These are phyloP conservation scores for Lentinula aciculospora DNA, from an alignment of 768 basidiomycete genomes.

Conservation along the genomic window DNA sequence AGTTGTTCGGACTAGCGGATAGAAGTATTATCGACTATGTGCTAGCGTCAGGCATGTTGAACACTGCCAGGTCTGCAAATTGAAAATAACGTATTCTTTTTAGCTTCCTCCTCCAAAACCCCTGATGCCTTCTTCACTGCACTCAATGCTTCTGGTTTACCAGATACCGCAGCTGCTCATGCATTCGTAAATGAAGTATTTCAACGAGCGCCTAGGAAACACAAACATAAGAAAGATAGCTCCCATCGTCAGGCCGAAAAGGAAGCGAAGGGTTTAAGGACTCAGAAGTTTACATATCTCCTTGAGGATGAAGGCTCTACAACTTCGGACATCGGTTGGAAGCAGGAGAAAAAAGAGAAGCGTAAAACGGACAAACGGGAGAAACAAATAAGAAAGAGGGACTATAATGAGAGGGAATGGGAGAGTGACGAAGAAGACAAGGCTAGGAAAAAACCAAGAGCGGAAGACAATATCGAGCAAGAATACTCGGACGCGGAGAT, in stretches of 20 bases:
- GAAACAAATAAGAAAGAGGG: constrained; percentile 63
- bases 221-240: constrained; percentile 54
- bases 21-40: constrained; percentile 83
- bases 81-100: background rate
- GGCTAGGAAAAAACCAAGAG: constrained; percentile 48
- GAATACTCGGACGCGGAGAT: constrained; percentile 35
- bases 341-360: constrained; percentile 33
- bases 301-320: constrained; percentile 68
- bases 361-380: constrained; percentile 40
- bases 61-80: background rate
- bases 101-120: constrained; percentile 81
- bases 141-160: constrained; percentile 73
- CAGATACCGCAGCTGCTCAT: constrained; percentile 75
- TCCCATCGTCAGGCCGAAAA: constrained; percentile 68
- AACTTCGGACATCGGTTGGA: constrained; percentile 31
- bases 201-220: constrained; percentile 69
- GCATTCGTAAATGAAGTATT: constrained; percentile 76
- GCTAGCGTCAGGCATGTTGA: constrained; percentile 66
- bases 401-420: constrained; percentile 80
- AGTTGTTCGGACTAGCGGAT: constrained; percentile 86
- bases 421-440: constrained; percentile 87
- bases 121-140: constrained; percentile 73
- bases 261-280: constrained; percentile 60
- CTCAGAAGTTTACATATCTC: constrained; percentile 75
- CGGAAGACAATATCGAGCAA: background rate